phyloP scores from a whole-genome alignment of 116 monocot genomes.

The Dioscorea cayenensis region DNA sequence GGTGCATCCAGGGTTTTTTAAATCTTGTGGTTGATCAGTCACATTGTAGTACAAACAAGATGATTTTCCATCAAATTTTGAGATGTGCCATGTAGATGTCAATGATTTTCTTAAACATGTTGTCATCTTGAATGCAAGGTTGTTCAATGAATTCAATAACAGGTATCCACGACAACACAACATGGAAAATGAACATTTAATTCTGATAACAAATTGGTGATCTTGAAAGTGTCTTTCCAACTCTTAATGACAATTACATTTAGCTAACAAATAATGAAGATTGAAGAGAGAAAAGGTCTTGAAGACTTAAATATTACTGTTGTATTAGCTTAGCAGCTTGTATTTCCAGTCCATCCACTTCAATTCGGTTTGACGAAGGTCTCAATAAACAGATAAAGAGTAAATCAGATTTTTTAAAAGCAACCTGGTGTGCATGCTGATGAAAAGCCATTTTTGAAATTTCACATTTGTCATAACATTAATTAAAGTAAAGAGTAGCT shows the following conservation, averaged over 20 bases:
- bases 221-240: neutral
- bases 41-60: no score
- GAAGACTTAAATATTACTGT: neutral
- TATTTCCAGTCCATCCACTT: conserved; percentile 68
- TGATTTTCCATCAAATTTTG: no score
- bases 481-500: no score
- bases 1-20: no score
- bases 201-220: neutral
- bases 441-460: neutral
- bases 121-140: conserved; percentile 57
- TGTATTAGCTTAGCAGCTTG: conserved; percentile 67
- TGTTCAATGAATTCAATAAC: conserved; percentile 66
- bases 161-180: conserved; percentile 76
- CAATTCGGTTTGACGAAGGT: conserved; percentile 53
- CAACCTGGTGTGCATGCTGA: conserved; percentile 68
- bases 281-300: neutral
- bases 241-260: no score
- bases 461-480: no score
- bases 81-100: conserved; percentile 84
- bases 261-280: neutral
- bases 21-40: no score
- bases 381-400: conserved; percentile 90
- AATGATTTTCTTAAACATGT: conserved; percentile 75
- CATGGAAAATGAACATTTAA: neutral
- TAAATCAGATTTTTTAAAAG: conserved; percentile 80